Base-by-base conservation (phyloP, 1,139 yeast genomes). In the Kodamaea ohmeri region DNA sequence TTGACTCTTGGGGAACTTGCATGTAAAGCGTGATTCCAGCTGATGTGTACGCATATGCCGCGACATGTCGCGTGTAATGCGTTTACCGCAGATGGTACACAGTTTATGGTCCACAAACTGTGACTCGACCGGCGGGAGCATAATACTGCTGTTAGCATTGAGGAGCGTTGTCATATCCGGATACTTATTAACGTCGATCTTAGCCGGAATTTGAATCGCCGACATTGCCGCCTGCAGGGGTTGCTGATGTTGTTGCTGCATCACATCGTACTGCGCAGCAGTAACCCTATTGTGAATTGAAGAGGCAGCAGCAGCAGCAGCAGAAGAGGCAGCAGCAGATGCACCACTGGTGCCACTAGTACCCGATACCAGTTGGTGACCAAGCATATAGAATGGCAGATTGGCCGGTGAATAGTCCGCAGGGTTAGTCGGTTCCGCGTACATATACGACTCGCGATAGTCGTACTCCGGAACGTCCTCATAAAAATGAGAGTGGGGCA, bases 31-130 rank as follows among this genome's bases (percentile, higher is more conserved):
- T 3, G 82, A 69, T 13, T 71, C 73, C 11, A 65, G 59, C 50
- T 78, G 80, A 55, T 81, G 88, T 1, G 83, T 81, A 41, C 87
- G 59, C 67, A 78, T 62, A 51, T 81, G 88, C 33, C 88, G 62
- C 1, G 82, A 70, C 68, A 81, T 67, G 53, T 81, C 88, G 43
- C 88, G 63, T 12, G 76, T 66, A 40, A 80, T 78, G 39, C 67
- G 58, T 48, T 76, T 77, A 15, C 76, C 73, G 57, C 88, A 81
- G n/a, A 77, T 61, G 2, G 62, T 65, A 52, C 87, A 81, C 14
- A 46, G 40, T 35, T 49, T 53, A 41, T 48, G 49, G 42, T 56
- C 60, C 11, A 55, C 58, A 37, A 55, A 55, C 29, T 48, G 51
- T 25, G 39, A 37, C 32, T 65, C 71, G 12, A 68, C 74, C 41